These are phyloP conservation scores for Ascoidea asiatica DNA, from an alignment of 805 yeast genomes.

Conservation along the genomic window DNA sequence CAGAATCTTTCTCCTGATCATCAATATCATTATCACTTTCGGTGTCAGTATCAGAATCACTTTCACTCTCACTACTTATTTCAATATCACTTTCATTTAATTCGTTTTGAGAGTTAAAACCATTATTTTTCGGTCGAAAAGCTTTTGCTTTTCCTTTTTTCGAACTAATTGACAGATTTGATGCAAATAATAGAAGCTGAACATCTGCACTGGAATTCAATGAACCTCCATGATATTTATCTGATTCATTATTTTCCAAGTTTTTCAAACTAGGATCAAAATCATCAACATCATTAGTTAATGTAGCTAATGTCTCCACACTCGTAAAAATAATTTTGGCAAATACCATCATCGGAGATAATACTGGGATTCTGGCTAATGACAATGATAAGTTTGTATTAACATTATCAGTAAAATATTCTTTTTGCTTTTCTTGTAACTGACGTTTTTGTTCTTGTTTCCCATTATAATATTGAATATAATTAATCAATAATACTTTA, in stretches of 20 bases:
- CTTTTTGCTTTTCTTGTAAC: neutral
- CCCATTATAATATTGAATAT: conserved; percentile 9
- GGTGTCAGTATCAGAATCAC: neutral
- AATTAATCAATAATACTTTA: conserved; percentile 43
- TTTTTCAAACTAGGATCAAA: neutral
- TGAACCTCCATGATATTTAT: neutral
- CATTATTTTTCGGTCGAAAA: neutral
- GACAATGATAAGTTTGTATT: neutral
- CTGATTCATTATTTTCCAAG: conserved; percentile 2
- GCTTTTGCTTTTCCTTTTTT: neutral
- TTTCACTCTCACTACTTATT: neutral
- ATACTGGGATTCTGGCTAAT: too few relatives aligned
- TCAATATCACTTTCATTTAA: neutral
- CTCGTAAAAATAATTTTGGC: neutral
- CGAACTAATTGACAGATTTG: neutral
- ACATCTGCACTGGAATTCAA: neutral
- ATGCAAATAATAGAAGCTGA: neutral
- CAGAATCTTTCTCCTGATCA: neutral
- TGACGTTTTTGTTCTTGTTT: too few relatives aligned
- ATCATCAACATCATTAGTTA: neutral
- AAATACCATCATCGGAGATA: neutral
- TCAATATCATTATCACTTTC: neutral
- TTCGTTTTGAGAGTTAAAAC: neutral
- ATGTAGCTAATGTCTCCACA: neutral
- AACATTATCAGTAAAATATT: too few relatives aligned